phyloP scores from a whole-genome alignment of 768 basidiomycete genomes.

The Kwoniella mangroviensis region DNA sequence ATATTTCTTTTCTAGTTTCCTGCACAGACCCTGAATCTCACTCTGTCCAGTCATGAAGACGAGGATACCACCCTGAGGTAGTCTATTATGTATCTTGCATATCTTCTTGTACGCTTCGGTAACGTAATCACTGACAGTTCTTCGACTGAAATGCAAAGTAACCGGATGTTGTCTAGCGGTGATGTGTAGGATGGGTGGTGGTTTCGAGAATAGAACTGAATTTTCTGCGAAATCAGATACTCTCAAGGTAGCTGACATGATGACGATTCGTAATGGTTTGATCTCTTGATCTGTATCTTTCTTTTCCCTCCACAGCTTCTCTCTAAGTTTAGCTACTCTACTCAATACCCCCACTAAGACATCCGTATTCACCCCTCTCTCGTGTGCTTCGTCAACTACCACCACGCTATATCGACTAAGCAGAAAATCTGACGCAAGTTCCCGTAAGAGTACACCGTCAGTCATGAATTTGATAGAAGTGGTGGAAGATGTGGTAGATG shows the following conservation, averaged over 20 bases:
- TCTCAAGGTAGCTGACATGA: conserved; percentile 98
- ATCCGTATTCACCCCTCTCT: conserved; percentile 97
- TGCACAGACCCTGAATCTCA: conserved; percentile 85
- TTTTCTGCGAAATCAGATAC: conserved; percentile 92
- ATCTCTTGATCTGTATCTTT: conserved; percentile 19
- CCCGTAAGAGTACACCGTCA: conserved; percentile 92
- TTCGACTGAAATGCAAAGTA: conserved; percentile 87
- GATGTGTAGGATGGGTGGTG: conserved; percentile 91
- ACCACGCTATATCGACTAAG: conserved; percentile 91
- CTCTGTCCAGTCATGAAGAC: conserved; percentile 96
- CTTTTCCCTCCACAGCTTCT: conserved; percentile 76
- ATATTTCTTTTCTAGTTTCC: conserved; percentile 77
- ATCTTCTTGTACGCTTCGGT: conserved; percentile 88
- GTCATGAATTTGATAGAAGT: conserved; percentile 99
- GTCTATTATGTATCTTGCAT: conserved; percentile 83
- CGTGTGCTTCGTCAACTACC: conserved; percentile 97
- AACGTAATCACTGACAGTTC: conserved; percentile 85
- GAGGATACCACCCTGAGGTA: conserved; percentile 91
- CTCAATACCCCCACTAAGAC: conserved; percentile 96
- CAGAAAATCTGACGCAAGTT: conserved; percentile 89
- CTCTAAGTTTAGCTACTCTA: conserved; percentile 84
- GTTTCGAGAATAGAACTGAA: conserved; percentile 72
- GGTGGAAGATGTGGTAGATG: conserved; percentile 83
- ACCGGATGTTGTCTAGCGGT: conserved; percentile 92
- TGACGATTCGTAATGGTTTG: conserved; percentile 85